Conservation (phyloP, 495 filamentous ascomycete species). For the Penicillium canescens region DNA sequence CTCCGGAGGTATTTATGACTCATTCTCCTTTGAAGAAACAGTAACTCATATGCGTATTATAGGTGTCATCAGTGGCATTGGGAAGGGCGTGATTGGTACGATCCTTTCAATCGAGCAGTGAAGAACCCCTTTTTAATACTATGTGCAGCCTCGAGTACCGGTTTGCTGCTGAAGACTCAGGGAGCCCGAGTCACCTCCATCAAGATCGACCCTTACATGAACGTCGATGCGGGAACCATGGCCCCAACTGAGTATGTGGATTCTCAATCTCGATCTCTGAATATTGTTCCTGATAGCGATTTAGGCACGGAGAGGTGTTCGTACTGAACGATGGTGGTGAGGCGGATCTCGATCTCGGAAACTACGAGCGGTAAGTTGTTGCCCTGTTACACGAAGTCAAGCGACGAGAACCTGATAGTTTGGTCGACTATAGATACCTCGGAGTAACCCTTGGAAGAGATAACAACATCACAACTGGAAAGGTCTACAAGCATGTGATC, state of each 20-base stretch:
- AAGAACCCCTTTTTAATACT: conserved; percentile 5
- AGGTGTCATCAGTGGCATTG: conserved; percentile 80
- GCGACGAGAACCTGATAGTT: conserved; percentile 82
- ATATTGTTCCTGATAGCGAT: background rate
- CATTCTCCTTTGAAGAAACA: background rate
- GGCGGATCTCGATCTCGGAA: conserved; percentile 90
- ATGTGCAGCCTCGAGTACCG: conserved; percentile 50
- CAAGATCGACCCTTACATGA: conserved; percentile 65
- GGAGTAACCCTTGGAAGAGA: conserved; percentile 22
- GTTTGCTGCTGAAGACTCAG: conserved; percentile 79
- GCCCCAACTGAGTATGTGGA: conserved; percentile 69
- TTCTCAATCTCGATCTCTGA: background rate
- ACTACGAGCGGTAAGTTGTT: conserved; percentile 85
- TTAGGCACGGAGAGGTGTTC: conserved; percentile 72
- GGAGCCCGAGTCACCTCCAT: conserved; percentile 64
- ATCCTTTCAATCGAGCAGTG: background rate
- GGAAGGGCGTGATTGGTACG: conserved; percentile 72
- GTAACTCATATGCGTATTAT: conserved; percentile 5
- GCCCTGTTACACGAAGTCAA: conserved; percentile 57
- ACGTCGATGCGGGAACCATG: conserved; percentile 80
- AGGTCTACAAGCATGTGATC: conserved; percentile 89
- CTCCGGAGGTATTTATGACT: conserved; percentile 23
- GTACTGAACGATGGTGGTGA: conserved; percentile 78
- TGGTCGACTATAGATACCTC: conserved; percentile 15
- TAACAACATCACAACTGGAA: conserved; percentile 64